These are phyloP conservation scores for Pythium dissimile DNA, from an alignment of 352 stramenopile genomes.

Conservation along the genomic window DNA sequence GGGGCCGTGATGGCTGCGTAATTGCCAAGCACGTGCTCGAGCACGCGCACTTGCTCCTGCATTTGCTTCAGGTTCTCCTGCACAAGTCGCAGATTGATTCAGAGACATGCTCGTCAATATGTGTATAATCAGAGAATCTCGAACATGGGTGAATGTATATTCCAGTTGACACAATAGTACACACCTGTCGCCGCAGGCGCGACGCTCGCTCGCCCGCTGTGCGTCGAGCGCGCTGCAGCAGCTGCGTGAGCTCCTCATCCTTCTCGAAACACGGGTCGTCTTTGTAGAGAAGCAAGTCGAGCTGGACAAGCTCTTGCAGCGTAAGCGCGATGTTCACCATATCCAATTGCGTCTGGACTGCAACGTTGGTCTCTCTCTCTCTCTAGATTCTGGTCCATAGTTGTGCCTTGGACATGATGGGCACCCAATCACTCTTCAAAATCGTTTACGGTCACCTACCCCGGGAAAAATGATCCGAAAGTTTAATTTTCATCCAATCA, in stretches of 20 bases:
- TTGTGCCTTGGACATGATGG: too few relatives aligned
- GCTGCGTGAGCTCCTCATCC: constrained; percentile 16
- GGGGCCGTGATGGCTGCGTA: constrained; percentile 13
- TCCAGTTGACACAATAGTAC: too few relatives aligned
- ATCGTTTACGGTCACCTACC: too few relatives aligned
- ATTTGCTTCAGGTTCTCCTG: constrained; percentile 20
- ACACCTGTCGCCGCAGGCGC: constrained; percentile 21
- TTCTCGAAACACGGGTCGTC: constrained; percentile 11
- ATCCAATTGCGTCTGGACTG: too few relatives aligned
- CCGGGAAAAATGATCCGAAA: too few relatives aligned
- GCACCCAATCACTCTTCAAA: too few relatives aligned
- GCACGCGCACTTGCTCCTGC: constrained; percentile 16
- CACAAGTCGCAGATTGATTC: constrained; percentile 2
- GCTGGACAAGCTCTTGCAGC: constrained; percentile 14
- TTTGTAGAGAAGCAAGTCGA: constrained; percentile 17
- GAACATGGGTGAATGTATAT: too few relatives aligned
- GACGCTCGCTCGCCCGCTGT: constrained; percentile 14
- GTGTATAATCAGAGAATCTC: too few relatives aligned
- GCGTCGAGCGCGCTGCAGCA: constrained; percentile 18
- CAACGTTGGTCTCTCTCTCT: too few relatives aligned
- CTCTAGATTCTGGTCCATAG: too few relatives aligned
- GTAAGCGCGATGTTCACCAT: constrained; percentile 10
- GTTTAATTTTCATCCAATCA: too few relatives aligned
- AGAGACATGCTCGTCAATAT: too few relatives aligned
- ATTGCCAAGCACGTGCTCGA: constrained; percentile 19